phyloP scores from a whole-genome alignment of 2,329 filamentous ascomycete species.

The Cladosporium sp. region DNA sequence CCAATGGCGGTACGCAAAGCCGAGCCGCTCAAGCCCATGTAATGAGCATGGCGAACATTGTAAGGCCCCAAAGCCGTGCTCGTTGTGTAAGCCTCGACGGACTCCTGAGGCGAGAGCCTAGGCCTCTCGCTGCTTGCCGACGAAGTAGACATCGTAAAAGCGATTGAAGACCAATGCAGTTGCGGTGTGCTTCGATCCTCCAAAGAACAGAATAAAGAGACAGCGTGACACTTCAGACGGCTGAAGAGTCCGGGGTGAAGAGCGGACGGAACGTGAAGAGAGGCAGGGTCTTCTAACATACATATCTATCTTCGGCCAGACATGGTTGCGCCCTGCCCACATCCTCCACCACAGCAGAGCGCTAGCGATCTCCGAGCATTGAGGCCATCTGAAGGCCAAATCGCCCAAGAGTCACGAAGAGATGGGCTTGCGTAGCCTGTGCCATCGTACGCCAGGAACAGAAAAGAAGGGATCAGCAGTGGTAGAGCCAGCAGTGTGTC shows the following conservation, averaged over 20 bases:
- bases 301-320: constrained; percentile 7
- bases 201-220: neutral
- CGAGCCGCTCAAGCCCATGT: constrained; percentile 26
- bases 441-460: neutral
- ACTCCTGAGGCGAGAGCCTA: constrained; percentile 1
- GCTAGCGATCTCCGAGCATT: constrained; percentile 1
- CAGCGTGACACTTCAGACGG: neutral
- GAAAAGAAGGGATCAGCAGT: constrained; percentile 9
- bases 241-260: constrained; percentile 1
- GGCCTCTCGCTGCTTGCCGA: neutral
- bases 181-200: neutral
- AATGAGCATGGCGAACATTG: constrained; percentile 20
- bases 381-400: constrained; percentile 3
- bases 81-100: neutral
- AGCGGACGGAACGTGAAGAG: neutral
- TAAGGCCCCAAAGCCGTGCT: neutral
- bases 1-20: constrained; percentile 25
- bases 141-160: constrained; percentile 1
- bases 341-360: constrained; percentile 5
- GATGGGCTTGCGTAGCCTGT: neutral
- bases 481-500: neutral
- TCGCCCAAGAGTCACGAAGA: constrained; percentile 15
- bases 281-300: constrained; percentile 14
- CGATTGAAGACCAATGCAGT: neutral
- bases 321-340: neutral